These are phyloP conservation scores for Diaporthe sp. DNA, from an alignment of 2,329 filamentous ascomycete genomes.

Conservation along the genomic window DNA sequence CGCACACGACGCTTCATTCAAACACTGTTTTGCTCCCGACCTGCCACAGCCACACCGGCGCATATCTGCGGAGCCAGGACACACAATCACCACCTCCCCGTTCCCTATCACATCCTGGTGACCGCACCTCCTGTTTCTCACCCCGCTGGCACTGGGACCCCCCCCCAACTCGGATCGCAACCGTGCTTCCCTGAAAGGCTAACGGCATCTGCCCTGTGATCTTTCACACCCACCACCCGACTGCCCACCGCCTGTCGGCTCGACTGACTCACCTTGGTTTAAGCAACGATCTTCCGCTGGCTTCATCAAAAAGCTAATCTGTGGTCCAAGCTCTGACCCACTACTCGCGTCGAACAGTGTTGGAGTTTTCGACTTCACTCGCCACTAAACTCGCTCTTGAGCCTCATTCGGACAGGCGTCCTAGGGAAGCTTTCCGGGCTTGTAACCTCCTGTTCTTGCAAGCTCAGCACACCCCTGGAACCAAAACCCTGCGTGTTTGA, in stretches of 20 bases:
- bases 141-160: background rate
- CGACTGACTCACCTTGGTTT: slow-evolving; percentile 14
- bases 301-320: slow-evolving; percentile 28
- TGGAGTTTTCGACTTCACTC: background rate
- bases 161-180: background rate
- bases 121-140: background rate
- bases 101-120: slow-evolving; percentile 15
- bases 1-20: slow-evolving; percentile 9
- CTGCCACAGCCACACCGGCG: background rate
- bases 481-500: slow-evolving; percentile 16
- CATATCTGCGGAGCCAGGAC: slow-evolving; percentile 8
- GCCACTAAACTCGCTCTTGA: background rate
- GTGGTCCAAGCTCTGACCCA: background rate
- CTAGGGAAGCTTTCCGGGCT: background rate
- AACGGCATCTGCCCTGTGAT: background rate
- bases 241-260: background rate
- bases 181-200: background rate
- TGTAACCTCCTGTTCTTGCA: slow-evolving; percentile 4
- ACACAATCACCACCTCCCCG: background rate
- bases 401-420: background rate
- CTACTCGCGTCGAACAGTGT: background rate
- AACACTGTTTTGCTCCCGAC: slow-evolving; percentile 1
- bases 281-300: slow-evolving; percentile 20
- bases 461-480: background rate
- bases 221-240: background rate